Base-by-base conservation (phyloP, 139 green algal species). In the Asterochloris sp. region DNA sequence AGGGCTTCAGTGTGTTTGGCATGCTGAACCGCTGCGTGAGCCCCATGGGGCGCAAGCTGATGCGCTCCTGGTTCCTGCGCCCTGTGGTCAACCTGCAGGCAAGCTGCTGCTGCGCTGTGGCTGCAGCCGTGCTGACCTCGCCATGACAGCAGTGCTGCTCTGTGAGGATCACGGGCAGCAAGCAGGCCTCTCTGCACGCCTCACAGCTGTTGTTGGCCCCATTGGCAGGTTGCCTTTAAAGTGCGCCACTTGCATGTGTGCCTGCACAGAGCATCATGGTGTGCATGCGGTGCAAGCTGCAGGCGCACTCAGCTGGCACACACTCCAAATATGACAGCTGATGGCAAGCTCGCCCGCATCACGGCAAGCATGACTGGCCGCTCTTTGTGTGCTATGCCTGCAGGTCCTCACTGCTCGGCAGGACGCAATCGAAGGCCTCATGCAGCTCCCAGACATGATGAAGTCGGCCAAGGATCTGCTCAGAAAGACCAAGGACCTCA, bases 1-100 rank as follows among this genome's bases (percentile, higher is more conserved):
- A 98, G 88, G 95, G 95, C n/a, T 95, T 96, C 89, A 92, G 83
- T 38, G 80, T 98, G 19, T 98, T 91, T 82, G 89, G 88, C 78
- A 76, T 96, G 78, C 76, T 98, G 10, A 89, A 96, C 83, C 79
- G 83, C 15, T 96, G 91, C 83, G 84, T 92, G 14, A 93, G 87
- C 38, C 75, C 79, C 19, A 84, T 90, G 85, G 93, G 92, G 13
- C 81, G 78, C 75, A 83, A 83, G 64, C 75, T 95, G 83, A 84
- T 96, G 81, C 83, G 90, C 27, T 78, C 89, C 9, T 98, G 95
- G 95, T 94, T 98, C 69, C 77, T 93, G 28, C 86, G 93, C 27
- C 95, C 95, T n/a, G 80, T 97, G 14, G 85, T 94, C 14, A 87
- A 97, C 80, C 79, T 98, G 38, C 38, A 54, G 38, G 38, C 38